Conservation (phyloP, 202 grass and related monocot genomes). For the Panicum hallii region DNA sequence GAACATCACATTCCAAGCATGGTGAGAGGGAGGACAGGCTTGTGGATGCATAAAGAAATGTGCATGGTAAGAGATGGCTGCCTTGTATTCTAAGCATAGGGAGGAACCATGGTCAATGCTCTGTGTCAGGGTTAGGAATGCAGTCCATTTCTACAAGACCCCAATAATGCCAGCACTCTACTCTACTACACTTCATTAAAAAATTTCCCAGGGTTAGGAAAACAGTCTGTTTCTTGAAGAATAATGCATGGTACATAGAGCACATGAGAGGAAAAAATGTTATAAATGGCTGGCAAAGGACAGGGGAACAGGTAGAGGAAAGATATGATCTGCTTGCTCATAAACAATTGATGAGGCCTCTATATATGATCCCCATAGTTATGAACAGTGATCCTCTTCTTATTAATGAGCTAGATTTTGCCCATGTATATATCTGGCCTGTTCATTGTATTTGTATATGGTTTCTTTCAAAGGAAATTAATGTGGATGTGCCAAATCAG, state of each 20-base stretch:
- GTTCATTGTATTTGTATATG: not conserved
- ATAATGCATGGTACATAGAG: constrained; percentile 42
- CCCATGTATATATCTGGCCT: not conserved
- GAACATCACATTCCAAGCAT: constrained; percentile 40
- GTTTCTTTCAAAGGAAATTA: not conserved
- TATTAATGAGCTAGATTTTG: not conserved
- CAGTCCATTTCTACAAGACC: constrained; percentile 59
- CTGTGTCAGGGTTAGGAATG: constrained; percentile 61
- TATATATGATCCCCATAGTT: not conserved
- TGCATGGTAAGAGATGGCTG: constrained; percentile 32
- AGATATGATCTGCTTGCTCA: constrained; percentile 28
- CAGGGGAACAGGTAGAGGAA: constrained; percentile 24
- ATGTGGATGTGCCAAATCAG: not conserved
- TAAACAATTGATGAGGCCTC: constrained; percentile 31
- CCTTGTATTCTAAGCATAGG: constrained; percentile 60
- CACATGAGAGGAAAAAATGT: constrained; percentile 48
- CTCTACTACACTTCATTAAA: constrained; percentile 27
- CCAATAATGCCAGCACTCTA: constrained; percentile 38
- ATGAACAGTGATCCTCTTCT: not conserved
- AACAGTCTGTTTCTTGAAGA: constrained; percentile 50
- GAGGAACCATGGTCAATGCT: constrained; percentile 47
- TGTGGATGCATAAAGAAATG: constrained; percentile 49
- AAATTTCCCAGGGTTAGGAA: constrained; percentile 45
- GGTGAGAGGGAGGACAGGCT: constrained; percentile 20
- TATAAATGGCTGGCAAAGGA: constrained; percentile 45